These are phyloP conservation scores for Colletotrichum shisoi DNA, from an alignment of 2,329 filamentous ascomycete genomes.

Conservation along the genomic window DNA sequence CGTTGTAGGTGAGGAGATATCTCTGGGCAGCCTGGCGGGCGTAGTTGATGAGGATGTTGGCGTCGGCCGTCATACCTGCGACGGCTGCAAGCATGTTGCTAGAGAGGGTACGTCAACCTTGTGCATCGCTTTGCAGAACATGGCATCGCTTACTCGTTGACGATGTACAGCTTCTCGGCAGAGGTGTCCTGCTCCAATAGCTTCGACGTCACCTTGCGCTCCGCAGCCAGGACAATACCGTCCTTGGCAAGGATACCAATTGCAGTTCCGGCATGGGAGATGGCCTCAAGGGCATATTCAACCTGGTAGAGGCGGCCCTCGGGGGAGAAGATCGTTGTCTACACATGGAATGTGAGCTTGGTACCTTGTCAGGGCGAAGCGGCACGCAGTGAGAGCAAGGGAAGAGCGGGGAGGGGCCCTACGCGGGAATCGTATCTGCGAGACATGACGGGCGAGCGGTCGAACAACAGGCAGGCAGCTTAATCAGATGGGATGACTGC, in stretches of 20 bases:
- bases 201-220: conserved; percentile 99
- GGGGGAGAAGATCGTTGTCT: conserved; percentile 99
- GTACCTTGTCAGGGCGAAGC: conserved; percentile 8
- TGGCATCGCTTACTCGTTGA: conserved; percentile 80
- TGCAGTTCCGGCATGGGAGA: conserved; percentile 96
- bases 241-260: conserved; percentile 97
- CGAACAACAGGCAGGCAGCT: conserved; percentile 3
- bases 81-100: conserved; percentile 99
- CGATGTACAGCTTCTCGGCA: conserved; percentile 98
- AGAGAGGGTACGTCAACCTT: conserved; percentile 19
- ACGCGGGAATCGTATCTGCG: conserved; percentile 97
- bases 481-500: neutral
- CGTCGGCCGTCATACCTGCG: conserved; percentile 98
- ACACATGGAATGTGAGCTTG: conserved; percentile 40
- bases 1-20: conserved; percentile 98
- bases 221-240: conserved; percentile 96
- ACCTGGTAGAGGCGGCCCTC: conserved; percentile 99
- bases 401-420: conserved; percentile 51
- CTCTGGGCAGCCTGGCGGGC: conserved; percentile 95
- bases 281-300: conserved; percentile 98
- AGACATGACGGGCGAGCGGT: conserved; percentile 71
- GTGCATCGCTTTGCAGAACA: conserved; percentile 1
- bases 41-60: conserved; percentile 99
- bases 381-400: conserved; percentile 40
- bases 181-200: conserved; percentile 98